phyloP scores from a whole-genome alignment of 2,329 filamentous ascomycete species.

The Penicillium janthinellum region DNA sequence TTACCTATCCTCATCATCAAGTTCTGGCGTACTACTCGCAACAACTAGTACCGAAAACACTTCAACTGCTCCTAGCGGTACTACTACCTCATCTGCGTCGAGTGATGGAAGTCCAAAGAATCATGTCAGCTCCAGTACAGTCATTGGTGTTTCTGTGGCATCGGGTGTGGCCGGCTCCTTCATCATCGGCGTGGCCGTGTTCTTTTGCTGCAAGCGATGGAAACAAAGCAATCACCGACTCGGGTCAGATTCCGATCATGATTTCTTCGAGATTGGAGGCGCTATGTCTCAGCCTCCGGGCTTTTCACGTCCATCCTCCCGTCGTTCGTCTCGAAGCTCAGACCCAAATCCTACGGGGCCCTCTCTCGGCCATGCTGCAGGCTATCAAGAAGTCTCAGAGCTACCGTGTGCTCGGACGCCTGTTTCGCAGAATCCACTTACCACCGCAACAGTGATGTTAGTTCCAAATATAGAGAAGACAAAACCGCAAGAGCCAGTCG shows the following conservation, averaged over 20 bases:
- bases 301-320: conserved; percentile 31
- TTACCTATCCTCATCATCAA: conserved; percentile 19
- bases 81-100: conserved; percentile 4
- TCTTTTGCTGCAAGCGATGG: conserved; percentile 35
- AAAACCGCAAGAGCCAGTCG: conserved; percentile 17
- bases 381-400: conserved; percentile 24
- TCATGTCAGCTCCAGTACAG: conserved; percentile 31
- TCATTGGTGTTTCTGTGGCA: conserved; percentile 42
- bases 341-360: conserved; percentile 6
- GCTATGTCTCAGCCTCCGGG: conserved; percentile 41
- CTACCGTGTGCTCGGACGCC: conserved; percentile 11
- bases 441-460: conserved; percentile 20
- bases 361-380: conserved; percentile 7
- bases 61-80: conserved; percentile 6
- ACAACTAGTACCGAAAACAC: conserved; percentile 9
- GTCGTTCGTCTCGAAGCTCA: conserved; percentile 23
- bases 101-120: conserved; percentile 3
- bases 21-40: conserved; percentile 5
- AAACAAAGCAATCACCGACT: conserved; percentile 27
- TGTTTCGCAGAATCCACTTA: conserved; percentile 22
- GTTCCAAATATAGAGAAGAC: background rate
- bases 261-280: conserved; percentile 43
- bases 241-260: conserved; percentile 24
- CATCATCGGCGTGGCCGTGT: conserved; percentile 35
- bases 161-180: conserved; percentile 40